These are phyloP conservation scores for Russula brevipes DNA, from an alignment of 768 basidiomycete species.

Conservation along the genomic window DNA sequence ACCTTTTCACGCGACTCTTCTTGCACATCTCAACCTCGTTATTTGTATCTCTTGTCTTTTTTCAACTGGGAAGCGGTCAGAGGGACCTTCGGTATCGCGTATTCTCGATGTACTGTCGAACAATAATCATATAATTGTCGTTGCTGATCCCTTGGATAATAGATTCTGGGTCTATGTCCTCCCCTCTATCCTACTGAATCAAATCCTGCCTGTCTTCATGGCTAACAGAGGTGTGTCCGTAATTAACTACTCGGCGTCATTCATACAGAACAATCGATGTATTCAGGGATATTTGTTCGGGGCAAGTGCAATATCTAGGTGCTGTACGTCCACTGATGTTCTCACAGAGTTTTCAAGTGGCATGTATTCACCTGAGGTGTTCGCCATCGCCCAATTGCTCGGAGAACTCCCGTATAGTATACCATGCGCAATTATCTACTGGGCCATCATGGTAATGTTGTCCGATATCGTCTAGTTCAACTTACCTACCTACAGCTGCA, in stretches of 20 bases:
- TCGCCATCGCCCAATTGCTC: constrained; percentile 74
- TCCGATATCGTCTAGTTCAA: constrained; percentile 6
- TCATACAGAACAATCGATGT: not conserved
- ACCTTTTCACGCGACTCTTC: constrained; percentile 79
- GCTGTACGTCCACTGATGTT: not conserved
- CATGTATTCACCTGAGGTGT: constrained; percentile 83
- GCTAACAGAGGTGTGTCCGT: constrained; percentile 46
- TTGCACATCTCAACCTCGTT: constrained; percentile 66
- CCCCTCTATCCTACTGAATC: constrained; percentile 72
- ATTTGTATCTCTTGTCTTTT: constrained; percentile 72
- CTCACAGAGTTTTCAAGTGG: constrained; percentile 66
- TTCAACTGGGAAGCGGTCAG: constrained; percentile 60
- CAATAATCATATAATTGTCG: not conserved
- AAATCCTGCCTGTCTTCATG: constrained; percentile 82
- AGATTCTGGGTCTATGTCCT: constrained; percentile 62
- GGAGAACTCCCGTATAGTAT: constrained; percentile 77
- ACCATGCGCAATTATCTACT: constrained; percentile 68
- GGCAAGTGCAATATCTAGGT: constrained; percentile 1
- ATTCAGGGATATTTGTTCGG: constrained; percentile 37
- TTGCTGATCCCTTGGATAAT: not conserved
- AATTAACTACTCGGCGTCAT: not conserved
- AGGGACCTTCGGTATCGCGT: constrained; percentile 74
- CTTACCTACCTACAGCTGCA: constrained; percentile 8
- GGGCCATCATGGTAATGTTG: constrained; percentile 55
- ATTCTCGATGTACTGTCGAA: constrained; percentile 60